These are phyloP conservation scores for Euphorbia pulcherrima DNA, from an alignment of 345 rosid genomes.

Conservation along the genomic window DNA sequence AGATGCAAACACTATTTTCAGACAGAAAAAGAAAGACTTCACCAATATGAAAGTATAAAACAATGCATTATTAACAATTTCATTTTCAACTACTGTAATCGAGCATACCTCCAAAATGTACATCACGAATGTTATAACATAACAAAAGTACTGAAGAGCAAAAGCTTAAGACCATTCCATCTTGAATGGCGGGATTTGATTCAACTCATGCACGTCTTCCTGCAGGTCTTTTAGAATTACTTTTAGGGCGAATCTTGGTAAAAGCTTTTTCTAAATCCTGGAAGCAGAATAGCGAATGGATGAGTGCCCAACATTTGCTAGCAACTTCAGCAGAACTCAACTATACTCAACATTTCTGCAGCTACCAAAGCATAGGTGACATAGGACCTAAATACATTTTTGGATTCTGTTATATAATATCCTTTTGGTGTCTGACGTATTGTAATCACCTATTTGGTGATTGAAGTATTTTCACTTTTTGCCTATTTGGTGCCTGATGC, in stretches of 20 bases:
- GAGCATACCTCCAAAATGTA: neutral
- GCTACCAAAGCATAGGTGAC: no score
- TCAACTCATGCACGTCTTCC: constrained; percentile 1
- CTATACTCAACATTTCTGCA: no score
- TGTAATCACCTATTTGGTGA: no score
- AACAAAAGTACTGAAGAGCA: neutral
- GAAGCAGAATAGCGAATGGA: neutral
- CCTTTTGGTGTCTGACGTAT: no score
- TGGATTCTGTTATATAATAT: no score
- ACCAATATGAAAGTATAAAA: no score
- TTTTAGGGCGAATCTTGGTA: constrained; percentile 52
- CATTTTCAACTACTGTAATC: neutral
- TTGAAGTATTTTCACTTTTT: no score
- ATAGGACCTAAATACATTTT: no score
- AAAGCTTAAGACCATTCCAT: neutral
- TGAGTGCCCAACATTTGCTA: neutral
- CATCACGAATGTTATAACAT: neutral
- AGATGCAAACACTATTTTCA: neutral
- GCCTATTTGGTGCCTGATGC: no score
- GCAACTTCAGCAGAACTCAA: neutral
- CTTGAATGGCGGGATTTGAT: neutral
- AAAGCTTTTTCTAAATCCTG: constrained; percentile 52
- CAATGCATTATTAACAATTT: neutral
- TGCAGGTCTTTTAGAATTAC: constrained; percentile 48
- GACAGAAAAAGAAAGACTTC: neutral